A percentile compares a stretch with the other conserved stretches of the same genome.
Conservation (phyloP, 2,329 filamentous ascomycete species). For the Ceratocystis smalleyi region DNA sequence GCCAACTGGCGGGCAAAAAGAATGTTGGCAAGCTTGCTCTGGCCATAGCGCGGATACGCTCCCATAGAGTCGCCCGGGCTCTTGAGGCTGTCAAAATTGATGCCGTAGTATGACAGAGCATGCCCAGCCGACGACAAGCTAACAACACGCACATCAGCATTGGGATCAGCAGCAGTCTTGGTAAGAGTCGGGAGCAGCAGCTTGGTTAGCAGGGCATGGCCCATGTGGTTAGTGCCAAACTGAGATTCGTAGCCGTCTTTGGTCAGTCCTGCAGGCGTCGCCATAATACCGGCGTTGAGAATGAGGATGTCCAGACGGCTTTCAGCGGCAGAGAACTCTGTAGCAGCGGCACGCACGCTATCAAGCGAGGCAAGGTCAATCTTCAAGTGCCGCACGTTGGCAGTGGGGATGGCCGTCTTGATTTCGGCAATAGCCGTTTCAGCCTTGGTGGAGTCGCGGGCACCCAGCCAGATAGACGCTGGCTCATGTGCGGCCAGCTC, state of each 20-base stretch:
- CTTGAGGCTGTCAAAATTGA: slow-evolving; percentile 23
- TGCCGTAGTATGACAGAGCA: slow-evolving; percentile 19
- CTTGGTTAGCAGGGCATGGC: slow-evolving; percentile 34
- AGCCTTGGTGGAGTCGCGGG: slow-evolving; percentile 29
- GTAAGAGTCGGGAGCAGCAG: slow-evolving; percentile 27
- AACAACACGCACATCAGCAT: slow-evolving; percentile 23
- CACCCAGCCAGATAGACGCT: slow-evolving; percentile 30
- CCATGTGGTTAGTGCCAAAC: slow-evolving; percentile 32
- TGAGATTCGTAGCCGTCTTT: slow-evolving; percentile 30
- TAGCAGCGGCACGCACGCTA: slow-evolving; percentile 26
- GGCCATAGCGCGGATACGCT: slow-evolving; percentile 21
- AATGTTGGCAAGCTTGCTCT: slow-evolving; percentile 24
- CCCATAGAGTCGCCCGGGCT: slow-evolving; percentile 18
- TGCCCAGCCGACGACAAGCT: slow-evolving; percentile 22
- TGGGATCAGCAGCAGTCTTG: slow-evolving; percentile 16
- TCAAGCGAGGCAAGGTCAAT: slow-evolving; percentile 28
- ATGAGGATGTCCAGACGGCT: slow-evolving; percentile 27
- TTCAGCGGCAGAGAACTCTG: slow-evolving; percentile 22
- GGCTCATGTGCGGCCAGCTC: slow-evolving; percentile 29
- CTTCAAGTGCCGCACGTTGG: slow-evolving; percentile 21
- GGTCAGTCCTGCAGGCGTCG: slow-evolving; percentile 22
- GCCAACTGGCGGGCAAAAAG: slow-evolving; percentile 22
- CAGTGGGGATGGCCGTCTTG: slow-evolving; percentile 10
- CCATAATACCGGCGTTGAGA: slow-evolving; percentile 33
- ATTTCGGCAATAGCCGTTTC: slow-evolving; percentile 18